Percentiles rank a stretch among this genome's conserved stretches.
phyloP scores from a whole-genome alignment of 2,329 filamentous ascomycete genomes.

The Rhinocladiella mackenziei region DNA sequence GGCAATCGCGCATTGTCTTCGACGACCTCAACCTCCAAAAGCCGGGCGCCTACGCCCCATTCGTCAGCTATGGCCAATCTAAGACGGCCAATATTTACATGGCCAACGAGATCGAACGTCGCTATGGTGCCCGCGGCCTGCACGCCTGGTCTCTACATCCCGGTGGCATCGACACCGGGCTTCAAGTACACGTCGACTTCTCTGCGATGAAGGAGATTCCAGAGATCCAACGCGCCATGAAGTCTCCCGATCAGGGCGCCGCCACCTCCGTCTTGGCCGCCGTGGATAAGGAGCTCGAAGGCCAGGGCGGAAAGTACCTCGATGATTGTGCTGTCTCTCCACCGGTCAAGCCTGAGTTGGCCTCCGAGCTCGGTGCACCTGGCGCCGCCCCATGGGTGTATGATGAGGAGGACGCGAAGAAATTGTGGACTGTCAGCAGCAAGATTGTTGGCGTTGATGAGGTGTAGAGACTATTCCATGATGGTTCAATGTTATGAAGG shows the following conservation, averaged over 20 bases:
- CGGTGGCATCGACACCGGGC: constrained; percentile 41
- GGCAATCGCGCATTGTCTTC: constrained; percentile 33
- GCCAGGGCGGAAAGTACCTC: constrained; percentile 32
- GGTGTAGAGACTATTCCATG: not conserved
- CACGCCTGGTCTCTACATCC: constrained; percentile 46
- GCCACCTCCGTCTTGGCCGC: constrained; percentile 34
- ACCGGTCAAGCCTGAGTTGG: constrained; percentile 9
- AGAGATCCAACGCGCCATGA: constrained; percentile 28
- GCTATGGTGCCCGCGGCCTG: constrained; percentile 43
- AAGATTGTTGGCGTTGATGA: constrained; percentile 19
- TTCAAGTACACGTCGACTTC: constrained; percentile 23
- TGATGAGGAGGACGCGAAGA: constrained; percentile 20
- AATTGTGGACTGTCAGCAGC: constrained; percentile 22
- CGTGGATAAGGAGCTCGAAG: constrained; percentile 30
- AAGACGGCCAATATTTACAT: constrained; percentile 52
- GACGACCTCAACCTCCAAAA: constrained; percentile 42
- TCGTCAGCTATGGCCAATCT: constrained; percentile 44
- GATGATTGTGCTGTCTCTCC: constrained; percentile 27
- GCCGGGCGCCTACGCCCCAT: constrained; percentile 34
- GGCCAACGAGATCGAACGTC: constrained; percentile 49
- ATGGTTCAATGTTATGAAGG: too few relatives aligned
- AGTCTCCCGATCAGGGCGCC: constrained; percentile 38
- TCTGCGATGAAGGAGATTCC: constrained; percentile 22
- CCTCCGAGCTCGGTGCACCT: not conserved
- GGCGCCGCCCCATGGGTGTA: constrained; percentile 25